Conservation (phyloP, 2,329 filamentous ascomycete species). For the Capronia americana region DNA sequence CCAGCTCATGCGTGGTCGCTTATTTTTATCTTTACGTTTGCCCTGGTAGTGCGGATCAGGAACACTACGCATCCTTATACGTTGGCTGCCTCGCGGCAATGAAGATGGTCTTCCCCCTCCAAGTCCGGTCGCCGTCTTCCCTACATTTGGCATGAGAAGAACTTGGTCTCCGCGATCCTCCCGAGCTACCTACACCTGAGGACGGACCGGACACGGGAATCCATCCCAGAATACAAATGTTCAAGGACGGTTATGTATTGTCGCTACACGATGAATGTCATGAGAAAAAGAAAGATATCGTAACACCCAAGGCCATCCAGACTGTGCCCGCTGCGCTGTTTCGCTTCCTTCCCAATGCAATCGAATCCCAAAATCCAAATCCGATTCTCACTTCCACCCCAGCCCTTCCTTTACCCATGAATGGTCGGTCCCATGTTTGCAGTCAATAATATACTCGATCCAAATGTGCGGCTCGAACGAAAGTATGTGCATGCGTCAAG, state of each 20-base stretch:
- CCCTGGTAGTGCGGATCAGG: background rate
- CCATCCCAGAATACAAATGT: background rate
- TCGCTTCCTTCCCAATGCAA: background rate
- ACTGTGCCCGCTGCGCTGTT: background rate
- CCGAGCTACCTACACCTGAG: too few species aligned
- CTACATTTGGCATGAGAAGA: background rate
- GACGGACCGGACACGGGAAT: background rate
- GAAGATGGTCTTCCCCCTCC: background rate
- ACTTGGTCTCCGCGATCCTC: too few species aligned
- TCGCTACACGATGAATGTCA: background rate
- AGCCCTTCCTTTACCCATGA: background rate
- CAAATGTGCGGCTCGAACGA: slow-evolving; percentile 1
- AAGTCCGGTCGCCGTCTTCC: too few species aligned
- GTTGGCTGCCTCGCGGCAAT: background rate
- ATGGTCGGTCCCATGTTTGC: background rate
- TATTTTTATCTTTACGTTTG: background rate
- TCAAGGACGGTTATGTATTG: background rate
- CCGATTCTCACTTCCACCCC: background rate
- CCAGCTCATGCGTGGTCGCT: too few species aligned
- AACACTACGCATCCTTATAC: background rate
- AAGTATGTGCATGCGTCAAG: slow-evolving; percentile 12
- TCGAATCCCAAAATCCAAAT: too few species aligned
- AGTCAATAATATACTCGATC: background rate
- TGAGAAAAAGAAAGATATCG: background rate
- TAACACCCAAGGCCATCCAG: background rate